Conservation (phyloP, 257 asterid species). For the Petunia secreta region DNA sequence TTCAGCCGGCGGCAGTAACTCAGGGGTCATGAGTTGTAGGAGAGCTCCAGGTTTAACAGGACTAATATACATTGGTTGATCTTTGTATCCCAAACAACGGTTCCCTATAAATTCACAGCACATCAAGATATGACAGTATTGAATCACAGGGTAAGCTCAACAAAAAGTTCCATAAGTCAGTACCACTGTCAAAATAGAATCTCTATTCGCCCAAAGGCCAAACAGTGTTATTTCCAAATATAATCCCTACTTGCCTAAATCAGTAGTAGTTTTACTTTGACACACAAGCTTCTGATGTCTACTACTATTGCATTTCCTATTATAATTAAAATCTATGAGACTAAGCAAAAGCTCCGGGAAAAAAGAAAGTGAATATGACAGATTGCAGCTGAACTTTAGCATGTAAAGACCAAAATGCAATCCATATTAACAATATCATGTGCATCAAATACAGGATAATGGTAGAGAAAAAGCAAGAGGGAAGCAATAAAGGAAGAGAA, state of each 20-base stretch:
- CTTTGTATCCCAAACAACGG: constrained; percentile 62
- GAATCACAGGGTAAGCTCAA: not conserved
- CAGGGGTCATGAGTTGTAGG: constrained; percentile 33
- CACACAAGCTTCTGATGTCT: not conserved
- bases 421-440: not conserved
- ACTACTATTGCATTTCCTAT: not conserved
- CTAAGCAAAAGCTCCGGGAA: not conserved
- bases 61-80: constrained; percentile 52
- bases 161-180: not conserved
- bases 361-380: not conserved
- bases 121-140: not conserved
- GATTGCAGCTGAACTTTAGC: constrained; percentile 6
- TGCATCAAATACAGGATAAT: constrained; percentile 1
- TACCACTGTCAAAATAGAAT: not conserved
- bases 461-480: not conserved
- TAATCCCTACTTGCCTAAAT: not conserved
- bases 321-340: not conserved
- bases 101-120: constrained; percentile 51
- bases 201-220: not conserved
- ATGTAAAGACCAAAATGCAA: not conserved
- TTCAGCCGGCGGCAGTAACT: constrained; percentile 61
- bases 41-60: constrained; percentile 63
- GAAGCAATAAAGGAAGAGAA: not conserved
- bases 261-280: not conserved
- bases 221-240: not conserved